Evolutionary conservation across 2,329 filamentous ascomycete species (phyloP), one percentile per base, ranked within the genome.

Genomic region (Furcasterigmium furcatum): DNA sequence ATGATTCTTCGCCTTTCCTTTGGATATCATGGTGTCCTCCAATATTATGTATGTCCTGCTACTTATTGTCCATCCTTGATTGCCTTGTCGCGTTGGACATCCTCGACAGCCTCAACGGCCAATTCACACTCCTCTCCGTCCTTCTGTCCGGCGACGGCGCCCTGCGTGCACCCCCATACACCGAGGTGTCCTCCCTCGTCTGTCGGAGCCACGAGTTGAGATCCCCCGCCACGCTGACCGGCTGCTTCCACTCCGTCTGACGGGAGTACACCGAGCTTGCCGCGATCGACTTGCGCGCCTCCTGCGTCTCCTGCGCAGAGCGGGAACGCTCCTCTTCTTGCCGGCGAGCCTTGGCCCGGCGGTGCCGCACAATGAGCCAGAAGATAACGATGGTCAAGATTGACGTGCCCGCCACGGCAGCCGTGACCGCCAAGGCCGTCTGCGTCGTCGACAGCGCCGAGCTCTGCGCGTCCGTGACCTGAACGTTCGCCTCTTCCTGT

Each of bases 361-460:
- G 47, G 44, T 54, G 58, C 27, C 65, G 61, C 10, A 61, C 48
- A 21, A 71, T 56, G 16, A 68, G 52, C 32, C 65, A 66, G 47
- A 68, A 66, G 21, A 59, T 57, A 3, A 64, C 41, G 4, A 70
- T 62, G 1, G 65, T 69, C 25, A 73, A 55, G 18, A 73, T 53
- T 2, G 66, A 62, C 3, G 66, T 66, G n/a, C 64, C 70, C 41
- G 72, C 56, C 27, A 72, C 65, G 40, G 64, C 66, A 13, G 64
- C 68, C 4, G 71, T 65, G 16, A 73, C 64, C 9, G 67, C 68
- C 5, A 72, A 48, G 1, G 69, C 67, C 0, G 62, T 63, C 55
- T 72, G 67, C 1, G 68, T 71, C 14, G 65, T 65, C 3, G 67
- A 70, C 2, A 71, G 60, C 4, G 67, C 66, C 4, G 64, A 55